Conservation (phyloP, 768 basidiomycete species). For the Omphalotus guepiniiformis region DNA sequence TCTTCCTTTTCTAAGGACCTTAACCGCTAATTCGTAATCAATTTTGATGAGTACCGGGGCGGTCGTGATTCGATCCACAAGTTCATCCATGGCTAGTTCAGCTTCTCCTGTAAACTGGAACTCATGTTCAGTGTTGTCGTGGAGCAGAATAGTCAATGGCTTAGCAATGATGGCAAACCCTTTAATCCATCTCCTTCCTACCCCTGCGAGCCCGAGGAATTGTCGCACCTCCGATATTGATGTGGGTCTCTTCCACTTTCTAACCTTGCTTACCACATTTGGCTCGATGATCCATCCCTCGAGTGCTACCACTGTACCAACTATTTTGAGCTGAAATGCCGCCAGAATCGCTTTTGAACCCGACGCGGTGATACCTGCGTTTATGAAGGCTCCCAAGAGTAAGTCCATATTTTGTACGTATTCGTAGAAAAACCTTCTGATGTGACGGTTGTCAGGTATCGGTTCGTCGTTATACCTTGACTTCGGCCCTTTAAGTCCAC, state of each 20-base stretch:
- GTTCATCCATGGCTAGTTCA: background rate
- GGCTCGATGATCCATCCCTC: slow-evolving; percentile 11
- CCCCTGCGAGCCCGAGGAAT: too few species aligned
- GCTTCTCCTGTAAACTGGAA: background rate
- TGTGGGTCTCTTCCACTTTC: too few species aligned
- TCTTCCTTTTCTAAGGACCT: too few species aligned
- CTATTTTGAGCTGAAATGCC: background rate
- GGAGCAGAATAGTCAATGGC: background rate
- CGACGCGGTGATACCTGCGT: background rate
- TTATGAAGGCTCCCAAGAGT: background rate
- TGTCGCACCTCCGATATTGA: too few species aligned
- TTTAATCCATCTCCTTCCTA: background rate
- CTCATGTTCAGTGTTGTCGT: background rate
- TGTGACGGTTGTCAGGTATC: slow-evolving; percentile 19
- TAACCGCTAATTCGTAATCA: background rate
- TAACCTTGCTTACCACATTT: too few species aligned
- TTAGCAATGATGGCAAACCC: background rate
- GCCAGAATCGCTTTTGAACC: background rate
- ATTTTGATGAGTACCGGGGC: background rate
- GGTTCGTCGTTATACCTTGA: slow-evolving; percentile 19
- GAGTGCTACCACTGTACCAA: background rate
- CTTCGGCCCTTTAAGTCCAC: slow-evolving; percentile 19
- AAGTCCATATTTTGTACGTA: slow-evolving; percentile 12
- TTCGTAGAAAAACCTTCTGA: slow-evolving; percentile 27
- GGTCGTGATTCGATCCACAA: background rate